A percentile compares a stretch with the other conserved stretches of the same genome.
These are phyloP conservation scores for Leptomonas seymouri DNA, from an alignment of 208 protist species.

Conservation along the genomic window DNA sequence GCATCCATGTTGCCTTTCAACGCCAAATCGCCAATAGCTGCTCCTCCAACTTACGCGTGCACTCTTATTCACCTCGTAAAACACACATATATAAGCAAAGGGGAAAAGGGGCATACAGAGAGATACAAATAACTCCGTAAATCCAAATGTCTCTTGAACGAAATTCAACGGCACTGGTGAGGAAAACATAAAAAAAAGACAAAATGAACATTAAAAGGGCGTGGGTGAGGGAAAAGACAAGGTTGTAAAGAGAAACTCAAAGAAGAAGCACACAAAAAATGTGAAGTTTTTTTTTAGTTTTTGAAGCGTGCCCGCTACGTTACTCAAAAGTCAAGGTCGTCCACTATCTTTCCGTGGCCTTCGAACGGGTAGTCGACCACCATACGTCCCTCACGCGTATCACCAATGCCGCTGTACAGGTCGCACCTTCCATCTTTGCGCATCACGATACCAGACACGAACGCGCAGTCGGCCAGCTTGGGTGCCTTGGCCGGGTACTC, in stretches of 20 bases:
- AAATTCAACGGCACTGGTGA: constrained; percentile 25
- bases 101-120: not conserved
- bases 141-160: constrained; percentile 15
- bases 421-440: constrained; percentile 70
- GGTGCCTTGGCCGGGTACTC: constrained; percentile 55
- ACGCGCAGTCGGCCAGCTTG: constrained; percentile 67
- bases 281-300: constrained; percentile 5
- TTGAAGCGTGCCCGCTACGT: constrained; percentile 2
- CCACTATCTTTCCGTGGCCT: constrained; percentile 52
- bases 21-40: not conserved
- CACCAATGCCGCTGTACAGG: constrained; percentile 71
- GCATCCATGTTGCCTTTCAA: not conserved
- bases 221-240: constrained; percentile 9
- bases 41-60: not conserved
- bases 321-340: constrained; percentile 47
- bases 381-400: constrained; percentile 66
- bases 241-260: not conserved
- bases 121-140: constrained; percentile 14
- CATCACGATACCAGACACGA: constrained; percentile 67
- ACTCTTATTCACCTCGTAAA: not conserved
- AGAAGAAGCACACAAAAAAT: constrained; percentile 8
- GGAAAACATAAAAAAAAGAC: constrained; percentile 8
- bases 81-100: not conserved
- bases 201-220: constrained; percentile 2
- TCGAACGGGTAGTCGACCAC: constrained; percentile 75